These are phyloP conservation scores for Aulographum hederae DNA, from an alignment of 2,329 filamentous ascomycete species.

Conservation along the genomic window DNA sequence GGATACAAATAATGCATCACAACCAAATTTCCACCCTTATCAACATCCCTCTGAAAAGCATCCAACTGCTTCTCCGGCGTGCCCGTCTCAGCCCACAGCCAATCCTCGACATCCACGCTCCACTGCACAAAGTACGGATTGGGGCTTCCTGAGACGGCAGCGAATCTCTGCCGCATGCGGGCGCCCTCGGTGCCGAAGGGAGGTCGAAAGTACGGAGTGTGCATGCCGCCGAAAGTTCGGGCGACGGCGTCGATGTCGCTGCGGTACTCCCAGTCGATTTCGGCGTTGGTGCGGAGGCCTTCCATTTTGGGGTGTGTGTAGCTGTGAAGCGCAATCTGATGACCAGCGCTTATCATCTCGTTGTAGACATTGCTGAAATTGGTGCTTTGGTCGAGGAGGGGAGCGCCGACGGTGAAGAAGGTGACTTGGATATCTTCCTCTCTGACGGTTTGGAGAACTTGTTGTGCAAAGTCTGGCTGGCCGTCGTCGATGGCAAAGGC, in stretches of 20 bases:
- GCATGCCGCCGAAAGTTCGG: constrained; percentile 15
- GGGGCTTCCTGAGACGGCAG: constrained; percentile 24
- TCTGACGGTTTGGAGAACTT: constrained; percentile 42
- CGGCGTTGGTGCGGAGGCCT: constrained; percentile 30
- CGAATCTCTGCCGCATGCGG: constrained; percentile 44
- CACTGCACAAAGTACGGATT: constrained; percentile 45
- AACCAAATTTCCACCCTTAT: constrained; percentile 42
- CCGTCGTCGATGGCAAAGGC: constrained; percentile 59
- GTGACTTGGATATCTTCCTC: constrained; percentile 46
- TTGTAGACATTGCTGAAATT: constrained; percentile 46
- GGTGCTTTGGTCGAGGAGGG: constrained; percentile 37
- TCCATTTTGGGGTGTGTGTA: constrained; percentile 53
- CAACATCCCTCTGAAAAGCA: constrained; percentile 44
- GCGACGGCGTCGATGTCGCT: constrained; percentile 34
- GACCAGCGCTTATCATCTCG: constrained; percentile 42
- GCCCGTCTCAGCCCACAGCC: constrained; percentile 42
- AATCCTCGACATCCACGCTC: constrained; percentile 55
- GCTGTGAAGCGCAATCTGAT: constrained; percentile 51
- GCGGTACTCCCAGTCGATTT: constrained; percentile 44
- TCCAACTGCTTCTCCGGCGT: constrained; percentile 50
- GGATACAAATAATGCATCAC: constrained; percentile 54
- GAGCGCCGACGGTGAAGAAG: constrained; percentile 51
- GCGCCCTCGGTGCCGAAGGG: constrained; percentile 52
- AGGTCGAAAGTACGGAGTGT: constrained; percentile 43
- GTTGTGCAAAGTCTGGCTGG: constrained; percentile 37